These are phyloP conservation scores for Thalia dealbata DNA, from an alignment of 176 grass and related monocot species.

Conservation along the genomic window DNA sequence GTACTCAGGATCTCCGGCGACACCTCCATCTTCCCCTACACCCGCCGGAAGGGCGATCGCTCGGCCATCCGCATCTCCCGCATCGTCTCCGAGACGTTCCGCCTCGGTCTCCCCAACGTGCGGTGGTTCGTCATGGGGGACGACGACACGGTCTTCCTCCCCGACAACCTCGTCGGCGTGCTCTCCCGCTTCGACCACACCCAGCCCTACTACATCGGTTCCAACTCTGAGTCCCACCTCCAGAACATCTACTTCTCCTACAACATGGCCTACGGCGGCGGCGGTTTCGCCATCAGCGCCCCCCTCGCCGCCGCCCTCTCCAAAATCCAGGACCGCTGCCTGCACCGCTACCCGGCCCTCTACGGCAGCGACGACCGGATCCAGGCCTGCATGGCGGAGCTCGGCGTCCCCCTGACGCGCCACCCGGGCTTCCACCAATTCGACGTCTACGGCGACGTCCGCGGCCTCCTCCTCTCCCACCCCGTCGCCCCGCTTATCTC, in stretches of 20 bases:
- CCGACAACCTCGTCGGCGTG: conserved; percentile 68
- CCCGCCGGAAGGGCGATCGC: conserved; percentile 64
- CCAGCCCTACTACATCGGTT: conserved; percentile 88
- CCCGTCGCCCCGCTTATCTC: conserved; percentile 70
- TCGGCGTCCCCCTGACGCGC: conserved; percentile 65
- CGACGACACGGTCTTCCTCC: conserved; percentile 91
- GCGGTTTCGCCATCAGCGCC: conserved; percentile 90
- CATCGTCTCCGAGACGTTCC: conserved; percentile 89
- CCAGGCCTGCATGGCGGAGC: conserved; percentile 95
- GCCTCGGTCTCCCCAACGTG: conserved; percentile 55
- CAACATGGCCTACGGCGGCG: conserved; percentile 91
- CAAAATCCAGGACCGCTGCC: conserved; percentile 71
- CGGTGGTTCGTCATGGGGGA: conserved; percentile 98
- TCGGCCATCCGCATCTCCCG: conserved; percentile 91
- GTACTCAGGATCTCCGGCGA: conserved; percentile 64
- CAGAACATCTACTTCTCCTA: conserved; percentile 98
- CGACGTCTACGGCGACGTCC: conserved; percentile 85
- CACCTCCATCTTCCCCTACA: conserved; percentile 73
- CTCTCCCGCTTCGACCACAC: conserved; percentile 77
- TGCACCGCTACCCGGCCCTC: conserved; percentile 68
- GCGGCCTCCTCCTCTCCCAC: conserved; percentile 72
- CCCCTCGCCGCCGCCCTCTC: conserved; percentile 71
- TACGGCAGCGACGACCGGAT: conserved; percentile 95
- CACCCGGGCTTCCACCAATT: conserved; percentile 97
- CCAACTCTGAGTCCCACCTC: conserved; percentile 76